phyloP scores from a whole-genome alignment of 1,284 basidiomycete genomes.

The Mycosarcoma mackinlayi region DNA sequence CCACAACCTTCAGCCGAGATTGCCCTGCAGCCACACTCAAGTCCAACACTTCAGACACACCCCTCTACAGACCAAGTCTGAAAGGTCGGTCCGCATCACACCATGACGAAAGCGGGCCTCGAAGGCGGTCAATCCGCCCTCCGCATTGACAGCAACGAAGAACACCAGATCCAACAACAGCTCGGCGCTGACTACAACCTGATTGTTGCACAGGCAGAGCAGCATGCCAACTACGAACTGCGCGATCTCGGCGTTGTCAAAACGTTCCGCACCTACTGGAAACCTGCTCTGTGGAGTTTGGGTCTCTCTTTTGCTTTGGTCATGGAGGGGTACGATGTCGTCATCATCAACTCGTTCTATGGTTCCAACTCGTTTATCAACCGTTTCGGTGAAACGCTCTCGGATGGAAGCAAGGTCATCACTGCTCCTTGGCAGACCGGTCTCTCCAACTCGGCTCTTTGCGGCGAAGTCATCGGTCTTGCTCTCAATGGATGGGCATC shows the following conservation, averaged over 20 bases:
- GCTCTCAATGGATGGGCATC: conserved; percentile 27
- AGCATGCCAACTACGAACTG: conserved; percentile 66
- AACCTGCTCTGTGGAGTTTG: conserved; percentile 70
- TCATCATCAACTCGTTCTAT: conserved; percentile 63
- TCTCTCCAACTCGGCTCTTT: conserved; percentile 25
- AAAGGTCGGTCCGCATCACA: too few relatives aligned
- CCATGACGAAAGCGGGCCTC: too few relatives aligned
- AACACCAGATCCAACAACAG: conserved; percentile 1
- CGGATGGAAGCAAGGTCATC: conserved; percentile 44
- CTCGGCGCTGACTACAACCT: conserved; percentile 53
- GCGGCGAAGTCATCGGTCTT: conserved; percentile 43
- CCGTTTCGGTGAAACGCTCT: conserved; percentile 55
- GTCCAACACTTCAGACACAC: too few relatives aligned
- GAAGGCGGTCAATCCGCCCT: too few relatives aligned
- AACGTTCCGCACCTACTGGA: conserved; percentile 69
- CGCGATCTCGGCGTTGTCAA: conserved; percentile 68
- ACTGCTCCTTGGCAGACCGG: conserved; percentile 71
- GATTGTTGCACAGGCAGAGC: conserved; percentile 67
- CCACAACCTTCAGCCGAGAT: too few relatives aligned
- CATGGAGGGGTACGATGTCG: conserved; percentile 71
- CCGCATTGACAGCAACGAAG: conserved; percentile 11
- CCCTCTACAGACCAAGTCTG: too few relatives aligned
- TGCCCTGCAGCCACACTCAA: too few relatives aligned
- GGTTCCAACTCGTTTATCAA: conserved; percentile 51
- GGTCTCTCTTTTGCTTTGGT: conserved; percentile 69